Percentiles rank a stretch among this genome's conserved stretches.
phyloP scores from a whole-genome alignment of 176 grass and related monocot genomes.

The Rhynchospora pubera region DNA sequence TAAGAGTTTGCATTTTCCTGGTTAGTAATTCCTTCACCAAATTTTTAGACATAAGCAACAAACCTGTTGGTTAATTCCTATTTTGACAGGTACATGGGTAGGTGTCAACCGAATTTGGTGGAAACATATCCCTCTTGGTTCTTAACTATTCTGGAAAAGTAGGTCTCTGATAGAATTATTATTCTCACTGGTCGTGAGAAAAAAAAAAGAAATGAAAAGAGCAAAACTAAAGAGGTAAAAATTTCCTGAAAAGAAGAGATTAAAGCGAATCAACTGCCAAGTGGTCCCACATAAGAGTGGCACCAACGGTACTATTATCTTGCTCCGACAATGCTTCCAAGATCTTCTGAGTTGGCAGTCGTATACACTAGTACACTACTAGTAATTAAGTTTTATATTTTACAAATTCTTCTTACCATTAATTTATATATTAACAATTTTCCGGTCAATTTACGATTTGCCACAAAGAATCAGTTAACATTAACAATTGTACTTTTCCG shows the following conservation, averaged over 20 bases:
- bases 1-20: neutral
- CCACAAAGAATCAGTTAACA: neutral
- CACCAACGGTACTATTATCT: neutral
- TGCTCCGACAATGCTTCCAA: neutral
- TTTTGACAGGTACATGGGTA: neutral
- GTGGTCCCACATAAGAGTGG: neutral
- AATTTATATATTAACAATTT: neutral
- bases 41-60: neutral
- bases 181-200: neutral
- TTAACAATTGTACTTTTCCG: neutral
- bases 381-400: neutral
- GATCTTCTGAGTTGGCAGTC: neutral
- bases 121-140: neutral
- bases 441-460: neutral
- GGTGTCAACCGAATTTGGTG: neutral
- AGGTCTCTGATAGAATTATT: neutral
- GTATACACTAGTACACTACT: neutral
- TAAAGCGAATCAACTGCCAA: slow-evolving; percentile 19
- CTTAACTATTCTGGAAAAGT: neutral
- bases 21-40: neutral
- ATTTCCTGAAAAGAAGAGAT: slow-evolving; percentile 13
- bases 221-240: slow-evolving; percentile 11
- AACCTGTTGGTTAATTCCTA: neutral
- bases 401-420: neutral
- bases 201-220: neutral